These are phyloP conservation scores for Aspergillus nanangensis DNA, from an alignment of 495 filamentous ascomycete genomes.

Conservation along the genomic window DNA sequence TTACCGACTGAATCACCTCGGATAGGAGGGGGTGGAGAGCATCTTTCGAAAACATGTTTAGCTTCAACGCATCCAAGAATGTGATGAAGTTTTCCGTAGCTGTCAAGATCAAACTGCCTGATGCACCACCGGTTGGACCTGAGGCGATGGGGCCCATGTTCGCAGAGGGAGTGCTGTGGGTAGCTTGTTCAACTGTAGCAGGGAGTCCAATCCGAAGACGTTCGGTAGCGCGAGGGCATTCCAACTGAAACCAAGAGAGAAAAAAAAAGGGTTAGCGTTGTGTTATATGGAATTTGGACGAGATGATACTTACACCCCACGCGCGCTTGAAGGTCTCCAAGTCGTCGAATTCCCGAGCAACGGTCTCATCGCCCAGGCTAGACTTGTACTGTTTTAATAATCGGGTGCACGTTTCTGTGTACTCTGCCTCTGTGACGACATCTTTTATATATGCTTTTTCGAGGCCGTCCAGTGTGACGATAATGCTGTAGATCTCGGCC, in stretches of 20 bases:
- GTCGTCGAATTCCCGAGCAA: slow-evolving; percentile 75
- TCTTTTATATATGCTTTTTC: slow-evolving; percentile 98
- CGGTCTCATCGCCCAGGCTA: slow-evolving; percentile 80
- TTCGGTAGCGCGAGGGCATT: slow-evolving; percentile 91
- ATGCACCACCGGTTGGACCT: slow-evolving; percentile 44
- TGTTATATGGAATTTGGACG: neutral
- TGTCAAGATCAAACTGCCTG: slow-evolving; percentile 71
- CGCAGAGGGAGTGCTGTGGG: slow-evolving; percentile 33
- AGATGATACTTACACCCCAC: slow-evolving; percentile 72
- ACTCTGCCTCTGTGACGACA: slow-evolving; percentile 84
- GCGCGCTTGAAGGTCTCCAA: slow-evolving; percentile 90
- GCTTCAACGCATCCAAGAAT: slow-evolving; percentile 86
- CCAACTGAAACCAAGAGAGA: slow-evolving; percentile 54
- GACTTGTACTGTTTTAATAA: slow-evolving; percentile 97
- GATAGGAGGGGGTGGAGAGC: slow-evolving; percentile 89
- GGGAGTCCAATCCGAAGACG: slow-evolving; percentile 85
- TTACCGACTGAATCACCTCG: slow-evolving; percentile 92
- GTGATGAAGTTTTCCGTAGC: slow-evolving; percentile 99
- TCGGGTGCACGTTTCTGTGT: slow-evolving; percentile 91
- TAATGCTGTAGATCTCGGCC: slow-evolving; percentile 96
- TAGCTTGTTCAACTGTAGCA: slow-evolving; percentile 56
- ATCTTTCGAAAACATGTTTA: slow-evolving; percentile 89
- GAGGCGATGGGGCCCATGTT: slow-evolving; percentile 38
- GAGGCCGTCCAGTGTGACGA: slow-evolving; percentile 88
- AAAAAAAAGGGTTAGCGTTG: slow-evolving; percentile 3